Evolutionary conservation across 257 asterid species (phyloP).

Genomic region (Gardenia jasminoides): DNA sequence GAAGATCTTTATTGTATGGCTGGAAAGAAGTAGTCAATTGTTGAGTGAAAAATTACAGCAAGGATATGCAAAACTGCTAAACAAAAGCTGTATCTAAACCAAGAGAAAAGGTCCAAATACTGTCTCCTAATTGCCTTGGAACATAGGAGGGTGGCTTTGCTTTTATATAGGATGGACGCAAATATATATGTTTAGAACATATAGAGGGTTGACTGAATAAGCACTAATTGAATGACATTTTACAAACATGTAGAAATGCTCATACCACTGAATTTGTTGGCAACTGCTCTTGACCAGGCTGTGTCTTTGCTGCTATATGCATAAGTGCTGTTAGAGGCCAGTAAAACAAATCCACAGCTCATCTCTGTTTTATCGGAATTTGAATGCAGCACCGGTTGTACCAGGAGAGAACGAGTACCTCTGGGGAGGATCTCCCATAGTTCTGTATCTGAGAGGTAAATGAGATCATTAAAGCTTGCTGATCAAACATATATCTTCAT

Average conservation of each 20-base stretch:
- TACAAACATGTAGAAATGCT: constrained; percentile 13
- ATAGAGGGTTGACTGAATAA: background rate
- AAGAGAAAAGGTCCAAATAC: background rate
- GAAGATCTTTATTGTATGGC: background rate
- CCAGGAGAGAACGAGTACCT: constrained; percentile 69
- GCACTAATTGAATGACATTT: background rate
- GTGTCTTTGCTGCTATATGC: constrained; percentile 66
- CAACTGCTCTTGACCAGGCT: constrained; percentile 74
- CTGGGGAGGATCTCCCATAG: constrained; percentile 64
- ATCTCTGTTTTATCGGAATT: constrained; percentile 31
- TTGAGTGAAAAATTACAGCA: background rate
- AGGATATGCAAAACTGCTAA: background rate
- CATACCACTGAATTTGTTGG: constrained; percentile 65
- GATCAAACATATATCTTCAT: background rate
- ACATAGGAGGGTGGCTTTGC: background rate
- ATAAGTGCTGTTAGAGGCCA: constrained; percentile 69
- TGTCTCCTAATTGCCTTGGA: background rate
- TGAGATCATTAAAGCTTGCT: background rate
- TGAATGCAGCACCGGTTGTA: constrained; percentile 52
- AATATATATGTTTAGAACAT: background rate
- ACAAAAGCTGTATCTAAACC: background rate
- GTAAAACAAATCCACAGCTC: constrained; percentile 56
- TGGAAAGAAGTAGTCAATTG: background rate
- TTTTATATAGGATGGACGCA: background rate
- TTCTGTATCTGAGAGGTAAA: constrained; percentile 43